Evolutionary conservation across 768 basidiomycete species (phyloP).

Genomic region (Fibroporia radiculosa): DNA sequence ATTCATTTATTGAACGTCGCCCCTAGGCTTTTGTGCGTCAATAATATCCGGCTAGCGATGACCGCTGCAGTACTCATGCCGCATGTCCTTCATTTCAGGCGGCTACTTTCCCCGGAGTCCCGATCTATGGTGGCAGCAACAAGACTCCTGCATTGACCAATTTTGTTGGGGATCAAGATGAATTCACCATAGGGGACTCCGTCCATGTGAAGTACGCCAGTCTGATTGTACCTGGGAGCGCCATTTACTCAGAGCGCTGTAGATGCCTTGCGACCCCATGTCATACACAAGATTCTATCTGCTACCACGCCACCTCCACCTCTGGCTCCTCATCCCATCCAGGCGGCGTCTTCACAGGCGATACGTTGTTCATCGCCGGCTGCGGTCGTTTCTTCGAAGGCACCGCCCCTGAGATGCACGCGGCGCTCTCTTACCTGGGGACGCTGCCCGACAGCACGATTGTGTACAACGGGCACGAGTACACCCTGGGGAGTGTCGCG

Average conservation of each 20-base stretch:
- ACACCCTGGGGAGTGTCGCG: conserved; percentile 65
- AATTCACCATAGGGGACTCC: conserved; percentile 63
- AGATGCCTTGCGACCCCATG: conserved; percentile 86
- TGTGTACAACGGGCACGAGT: conserved; percentile 89
- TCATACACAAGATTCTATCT: conserved; percentile 96
- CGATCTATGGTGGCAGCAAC: conserved; percentile 75
- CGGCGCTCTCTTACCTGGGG: conserved; percentile 61
- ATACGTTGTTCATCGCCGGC: conserved; percentile 83
- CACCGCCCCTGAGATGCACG: conserved; percentile 70
- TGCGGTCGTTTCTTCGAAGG: conserved; percentile 97
- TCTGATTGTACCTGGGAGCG: not conserved
- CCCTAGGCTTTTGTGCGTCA: conserved; percentile 36
- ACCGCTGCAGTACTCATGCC: not conserved
- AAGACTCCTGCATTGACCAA: conserved; percentile 59
- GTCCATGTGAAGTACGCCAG: conserved; percentile 47
- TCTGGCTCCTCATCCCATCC: conserved; percentile 38
- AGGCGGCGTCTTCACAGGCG: conserved; percentile 88
- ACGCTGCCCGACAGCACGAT: conserved; percentile 73
- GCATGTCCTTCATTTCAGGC: conserved; percentile 29
- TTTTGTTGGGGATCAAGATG: conserved; percentile 74
- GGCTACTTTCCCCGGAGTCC: conserved; percentile 34
- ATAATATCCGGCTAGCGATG: not conserved
- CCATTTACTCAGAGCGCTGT: conserved; percentile 5
- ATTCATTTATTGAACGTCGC: conserved; percentile 3
- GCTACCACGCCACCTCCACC: conserved; percentile 68